These are phyloP conservation scores for Diplodia scrobiculata DNA, from an alignment of 2,329 filamentous ascomycete genomes.

Conservation along the genomic window DNA sequence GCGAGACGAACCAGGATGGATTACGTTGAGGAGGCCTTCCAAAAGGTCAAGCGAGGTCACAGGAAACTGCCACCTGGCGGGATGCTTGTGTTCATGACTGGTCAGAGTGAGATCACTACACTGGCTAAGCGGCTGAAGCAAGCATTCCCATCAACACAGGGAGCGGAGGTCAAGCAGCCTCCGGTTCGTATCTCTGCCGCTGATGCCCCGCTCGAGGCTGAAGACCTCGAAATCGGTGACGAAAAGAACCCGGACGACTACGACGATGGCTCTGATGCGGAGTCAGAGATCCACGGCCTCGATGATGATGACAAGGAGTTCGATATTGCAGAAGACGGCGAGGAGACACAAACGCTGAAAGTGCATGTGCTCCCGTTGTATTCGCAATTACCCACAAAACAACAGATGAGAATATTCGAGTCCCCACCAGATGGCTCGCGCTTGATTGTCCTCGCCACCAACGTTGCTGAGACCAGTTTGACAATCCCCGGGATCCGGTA, in stretches of 20 bases:
- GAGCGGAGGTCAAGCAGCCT: constrained; percentile 55
- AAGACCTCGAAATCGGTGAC: constrained; percentile 80
- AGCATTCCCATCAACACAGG: constrained; percentile 60
- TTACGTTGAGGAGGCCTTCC: constrained; percentile 87
- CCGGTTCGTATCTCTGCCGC: constrained; percentile 74
- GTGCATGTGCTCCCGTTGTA: constrained; percentile 93
- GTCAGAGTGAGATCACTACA: constrained; percentile 84
- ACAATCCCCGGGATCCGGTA: constrained; percentile 95
- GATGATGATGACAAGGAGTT: constrained; percentile 63
- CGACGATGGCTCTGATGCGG: constrained; percentile 55
- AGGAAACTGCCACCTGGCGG: constrained; percentile 85
- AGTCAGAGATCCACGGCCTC: constrained; percentile 63
- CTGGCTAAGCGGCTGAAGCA: constrained; percentile 78
- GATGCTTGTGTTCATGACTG: constrained; percentile 92
- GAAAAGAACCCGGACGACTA: constrained; percentile 46
- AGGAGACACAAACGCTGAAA: constrained; percentile 67
- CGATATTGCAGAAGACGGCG: constrained; percentile 65
- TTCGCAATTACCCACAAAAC: constrained; percentile 84
- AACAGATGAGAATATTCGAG: constrained; percentile 90
- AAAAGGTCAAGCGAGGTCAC: constrained; percentile 84
- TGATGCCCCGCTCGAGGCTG: constrained; percentile 77
- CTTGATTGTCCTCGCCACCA: constrained; percentile 87
- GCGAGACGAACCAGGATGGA: constrained; percentile 78
- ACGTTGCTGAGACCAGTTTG: constrained; percentile 94
- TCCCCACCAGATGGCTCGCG: constrained; percentile 78